These are phyloP conservation scores for Pythium rishiriense DNA, from an alignment of 352 stramenopile genomes.

Conservation along the genomic window DNA sequence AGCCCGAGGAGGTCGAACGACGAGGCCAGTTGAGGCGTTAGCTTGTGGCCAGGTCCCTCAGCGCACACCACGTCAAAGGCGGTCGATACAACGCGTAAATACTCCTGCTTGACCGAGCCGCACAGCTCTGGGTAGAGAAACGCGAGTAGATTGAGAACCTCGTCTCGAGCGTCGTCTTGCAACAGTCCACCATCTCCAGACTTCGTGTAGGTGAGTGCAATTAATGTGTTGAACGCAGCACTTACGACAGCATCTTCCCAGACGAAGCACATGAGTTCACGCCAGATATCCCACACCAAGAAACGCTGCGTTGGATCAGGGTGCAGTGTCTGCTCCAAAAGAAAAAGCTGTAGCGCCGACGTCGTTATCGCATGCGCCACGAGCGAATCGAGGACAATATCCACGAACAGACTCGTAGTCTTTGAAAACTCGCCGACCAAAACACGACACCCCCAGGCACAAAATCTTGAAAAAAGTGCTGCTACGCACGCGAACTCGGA, in stretches of 20 bases:
- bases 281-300: conserved; percentile 57
- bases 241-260: conserved; percentile 41
- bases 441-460: conserved; percentile 32
- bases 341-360: conserved; percentile 41
- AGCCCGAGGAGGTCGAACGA: conserved; percentile 52
- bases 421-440: conserved; percentile 10
- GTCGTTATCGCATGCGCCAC: conserved; percentile 32
- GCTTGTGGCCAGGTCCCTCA: conserved; percentile 54
- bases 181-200: conserved; percentile 22
- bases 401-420: conserved; percentile 33
- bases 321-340: conserved; percentile 58
- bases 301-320: conserved; percentile 40
- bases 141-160: conserved; percentile 47
- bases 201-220: conserved; percentile 38
- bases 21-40: conserved; percentile 36
- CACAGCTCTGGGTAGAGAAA: conserved; percentile 48
- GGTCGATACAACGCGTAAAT: conserved; percentile 40
- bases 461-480: conserved; percentile 42
- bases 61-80: conserved; percentile 51
- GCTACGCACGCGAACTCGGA: conserved; percentile 18
- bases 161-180: conserved; percentile 30
- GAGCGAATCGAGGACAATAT: conserved; percentile 39
- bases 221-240: conserved; percentile 34
- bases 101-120: conserved; percentile 40
- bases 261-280: conserved; percentile 54